phyloP scores from a whole-genome alignment of 345 rosid species.

The Microthlaspi erraticum region DNA sequence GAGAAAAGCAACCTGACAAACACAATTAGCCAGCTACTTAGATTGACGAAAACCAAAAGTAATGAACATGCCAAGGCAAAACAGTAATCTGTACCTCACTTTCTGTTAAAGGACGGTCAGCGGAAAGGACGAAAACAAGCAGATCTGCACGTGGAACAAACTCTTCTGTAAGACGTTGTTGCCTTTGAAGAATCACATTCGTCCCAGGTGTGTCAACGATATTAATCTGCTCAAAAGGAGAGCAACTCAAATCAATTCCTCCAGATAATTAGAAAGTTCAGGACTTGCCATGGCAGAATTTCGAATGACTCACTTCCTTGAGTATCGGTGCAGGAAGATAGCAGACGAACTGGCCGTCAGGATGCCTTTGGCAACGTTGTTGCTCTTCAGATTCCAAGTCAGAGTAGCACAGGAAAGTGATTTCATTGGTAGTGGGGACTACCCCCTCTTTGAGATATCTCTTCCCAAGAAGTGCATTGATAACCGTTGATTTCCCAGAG shows the following conservation, averaged over 20 bases:
- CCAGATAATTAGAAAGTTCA: conserved; percentile 16
- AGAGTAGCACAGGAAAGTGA: conserved; percentile 81
- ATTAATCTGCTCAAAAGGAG: conserved; percentile 65
- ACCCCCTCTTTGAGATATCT: conserved; percentile 90
- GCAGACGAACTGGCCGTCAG: conserved; percentile 90
- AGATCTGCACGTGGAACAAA: conserved; percentile 94
- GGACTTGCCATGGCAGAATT: not conserved
- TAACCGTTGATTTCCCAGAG: conserved; percentile 94
- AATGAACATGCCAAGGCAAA: conserved; percentile 13
- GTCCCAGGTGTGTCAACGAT: conserved; percentile 97
- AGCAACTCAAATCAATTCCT: conserved; percentile 31
- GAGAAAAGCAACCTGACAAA: conserved; percentile 84
- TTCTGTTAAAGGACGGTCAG: conserved; percentile 95
- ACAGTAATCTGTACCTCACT: conserved; percentile 73
- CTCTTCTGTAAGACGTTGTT: conserved; percentile 94
- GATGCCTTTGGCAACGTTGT: conserved; percentile 84
- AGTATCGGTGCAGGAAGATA: conserved; percentile 93
- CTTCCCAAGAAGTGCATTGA: conserved; percentile 93
- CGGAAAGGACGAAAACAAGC: conserved; percentile 92
- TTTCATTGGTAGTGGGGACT: conserved; percentile 94
- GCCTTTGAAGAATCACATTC: conserved; percentile 96
- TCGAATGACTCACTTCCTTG: conserved; percentile 64
- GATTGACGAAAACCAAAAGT: conserved; percentile 23
- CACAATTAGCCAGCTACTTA: conserved; percentile 23
- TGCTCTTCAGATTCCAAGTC: conserved; percentile 61